Evolutionary conservation across 1,284 basidiomycete genomes (phyloP), one percentile per base, ranked within the genome.

Genomic region (Malassezia vespertilionis): DNA sequence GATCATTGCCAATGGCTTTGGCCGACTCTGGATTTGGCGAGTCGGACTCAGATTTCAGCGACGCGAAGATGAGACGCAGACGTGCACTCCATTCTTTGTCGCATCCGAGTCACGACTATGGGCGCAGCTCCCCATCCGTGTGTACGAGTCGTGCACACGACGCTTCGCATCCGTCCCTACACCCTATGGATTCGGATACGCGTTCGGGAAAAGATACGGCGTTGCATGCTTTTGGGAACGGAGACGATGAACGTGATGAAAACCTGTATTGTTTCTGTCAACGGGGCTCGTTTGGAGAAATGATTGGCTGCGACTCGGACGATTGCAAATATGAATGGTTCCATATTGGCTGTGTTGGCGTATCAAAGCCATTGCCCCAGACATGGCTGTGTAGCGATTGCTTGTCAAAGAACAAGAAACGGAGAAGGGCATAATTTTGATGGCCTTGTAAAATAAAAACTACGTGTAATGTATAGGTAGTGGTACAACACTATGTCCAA

Each of bases 241-340:
- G n/a, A 3, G 57, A 54, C 11, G 55, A 54, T 11, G 59, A 61
- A 28, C 51, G 57, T 23, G 67, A 69, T 46, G 63, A 68, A 40
- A 61, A 59, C 36, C 55, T 62, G 2, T 69, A 69, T 56, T 69
- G 67, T 36, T 63, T 61, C 57, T 69, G 67, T 38, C 67, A 68
- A 52, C 53, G 62, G 2, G 60, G 62, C 2, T 68, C 65, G 8
- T 69, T 66, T 22, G 67, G 67, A 17, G 67, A 69, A 52, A 61
- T 65, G 61, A 62, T 62, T 40, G 55, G 57, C 37, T 63, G 58
- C 47, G 57, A 62, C 49, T 57, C 57, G 32, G 60, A 57, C 15
- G 62, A 65, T 33, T 69, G 65, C 56, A 62, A 59, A 42, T 58
- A 45, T 30, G 65, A 69, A 47, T 69, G 67, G 67, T 69, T 69